phyloP scores from a whole-genome alignment of 768 basidiomycete genomes.

The Sporobolomyces phaffii region DNA sequence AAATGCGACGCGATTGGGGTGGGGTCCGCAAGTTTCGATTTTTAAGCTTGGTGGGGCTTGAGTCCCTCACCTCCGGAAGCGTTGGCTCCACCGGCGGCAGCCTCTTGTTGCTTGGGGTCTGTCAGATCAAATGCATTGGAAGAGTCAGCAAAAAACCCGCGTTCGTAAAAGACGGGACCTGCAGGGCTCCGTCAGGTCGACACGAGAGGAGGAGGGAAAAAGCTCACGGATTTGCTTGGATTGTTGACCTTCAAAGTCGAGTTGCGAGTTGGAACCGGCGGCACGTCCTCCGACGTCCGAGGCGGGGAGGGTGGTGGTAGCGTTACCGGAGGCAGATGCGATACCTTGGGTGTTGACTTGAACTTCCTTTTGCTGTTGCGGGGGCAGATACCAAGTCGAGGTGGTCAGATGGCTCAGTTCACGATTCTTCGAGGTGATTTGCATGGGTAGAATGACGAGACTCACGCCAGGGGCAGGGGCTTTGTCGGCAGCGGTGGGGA shows the following conservation, averaged over 20 bases:
- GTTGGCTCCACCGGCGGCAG: not conserved
- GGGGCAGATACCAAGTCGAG: not conserved
- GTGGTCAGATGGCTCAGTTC: no score
- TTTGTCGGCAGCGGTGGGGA: constrained; percentile 10
- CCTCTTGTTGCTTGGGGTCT: constrained; percentile 9
- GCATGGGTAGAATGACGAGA: no score
- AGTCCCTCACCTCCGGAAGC: constrained; percentile 6
- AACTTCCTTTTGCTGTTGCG: not conserved
- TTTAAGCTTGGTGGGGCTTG: constrained; percentile 19
- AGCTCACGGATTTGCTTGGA: constrained; percentile 7
- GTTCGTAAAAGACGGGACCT: no score
- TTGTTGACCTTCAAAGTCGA: constrained; percentile 1
- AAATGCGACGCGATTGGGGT: no score
- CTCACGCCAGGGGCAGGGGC: constrained; percentile 4
- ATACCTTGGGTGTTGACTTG: not conserved
- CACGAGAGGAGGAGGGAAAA: no score
- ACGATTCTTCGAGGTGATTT: no score
- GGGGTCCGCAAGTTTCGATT: not conserved
- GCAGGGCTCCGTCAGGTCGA: no score
- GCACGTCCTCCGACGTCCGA: constrained; percentile 4
- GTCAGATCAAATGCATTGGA: not conserved
- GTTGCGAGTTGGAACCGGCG: not conserved
- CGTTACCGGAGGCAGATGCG: constrained; percentile 4
- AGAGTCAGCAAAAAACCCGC: not conserved
- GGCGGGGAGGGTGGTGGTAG: constrained; percentile 7